Percentiles rank a stretch among this genome's conserved stretches.
phyloP scores from a whole-genome alignment of 345 rosid species.

The Balakata baccata region DNA sequence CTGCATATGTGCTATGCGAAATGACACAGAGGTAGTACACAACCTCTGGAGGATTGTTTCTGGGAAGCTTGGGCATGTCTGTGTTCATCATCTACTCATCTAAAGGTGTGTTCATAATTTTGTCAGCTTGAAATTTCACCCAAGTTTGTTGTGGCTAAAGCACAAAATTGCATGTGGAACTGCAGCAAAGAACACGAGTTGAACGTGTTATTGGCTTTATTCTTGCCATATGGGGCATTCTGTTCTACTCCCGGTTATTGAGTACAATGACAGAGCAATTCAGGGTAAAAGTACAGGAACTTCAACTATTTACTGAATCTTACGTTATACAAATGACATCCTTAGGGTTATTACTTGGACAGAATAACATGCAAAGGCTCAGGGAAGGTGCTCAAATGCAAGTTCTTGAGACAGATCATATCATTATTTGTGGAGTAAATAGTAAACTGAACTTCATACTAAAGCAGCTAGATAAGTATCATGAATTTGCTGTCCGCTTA shows the following conservation, averaged over 20 bases:
- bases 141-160: constrained; percentile 25
- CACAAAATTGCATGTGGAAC: constrained; percentile 30
- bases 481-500: constrained; percentile 81
- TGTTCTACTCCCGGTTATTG: constrained; percentile 86
- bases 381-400: constrained; percentile 98
- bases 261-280: constrained; percentile 98
- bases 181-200: constrained; percentile 87
- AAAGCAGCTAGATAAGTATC: constrained; percentile 86
- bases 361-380: constrained; percentile 86
- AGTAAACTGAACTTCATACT: constrained; percentile 75
- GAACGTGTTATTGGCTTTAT: constrained; percentile 81
- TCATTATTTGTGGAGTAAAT: constrained; percentile 82
- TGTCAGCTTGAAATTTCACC: constrained; percentile 8
- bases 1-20: constrained; percentile 11
- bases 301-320: constrained; percentile 12
- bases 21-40: constrained; percentile 51
- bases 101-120: constrained; percentile 44
- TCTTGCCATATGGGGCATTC: constrained; percentile 91
- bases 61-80: constrained; percentile 99
- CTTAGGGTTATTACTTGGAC: constrained; percentile 27
- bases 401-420: constrained; percentile 89
- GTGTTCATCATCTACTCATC: constrained; percentile 85
- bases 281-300: constrained; percentile 51
- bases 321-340: constrained; percentile 18
- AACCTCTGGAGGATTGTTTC: constrained; percentile 79